phyloP scores from a whole-genome alignment of 805 yeast genomes.

The Myxozyma neotropica region DNA sequence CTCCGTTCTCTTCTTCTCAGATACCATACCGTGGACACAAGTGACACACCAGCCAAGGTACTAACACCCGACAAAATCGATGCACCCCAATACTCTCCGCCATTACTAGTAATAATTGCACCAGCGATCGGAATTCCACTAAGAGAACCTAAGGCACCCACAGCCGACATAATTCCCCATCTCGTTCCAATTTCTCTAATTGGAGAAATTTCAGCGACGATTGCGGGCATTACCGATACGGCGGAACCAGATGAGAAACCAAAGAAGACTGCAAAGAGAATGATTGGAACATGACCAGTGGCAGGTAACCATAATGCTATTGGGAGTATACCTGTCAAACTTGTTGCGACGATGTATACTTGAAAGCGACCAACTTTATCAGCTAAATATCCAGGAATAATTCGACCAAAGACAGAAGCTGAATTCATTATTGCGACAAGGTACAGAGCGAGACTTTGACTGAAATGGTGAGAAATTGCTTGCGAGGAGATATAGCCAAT shows the following conservation, averaged over 20 bases:
- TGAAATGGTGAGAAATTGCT: conserved; percentile 35
- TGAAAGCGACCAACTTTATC: conserved; percentile 58
- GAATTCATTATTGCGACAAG: conserved; percentile 35
- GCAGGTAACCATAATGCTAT: conserved; percentile 69
- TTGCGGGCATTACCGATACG: conserved; percentile 41
- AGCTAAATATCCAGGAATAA: conserved; percentile 50
- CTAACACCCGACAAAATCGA: conserved; percentile 30
- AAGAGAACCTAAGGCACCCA: conserved; percentile 54
- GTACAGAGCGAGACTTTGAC: conserved; percentile 34
- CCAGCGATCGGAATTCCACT: conserved; percentile 42
- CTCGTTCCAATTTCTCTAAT: conserved; percentile 39
- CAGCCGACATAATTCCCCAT: conserved; percentile 64
- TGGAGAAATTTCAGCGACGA: conserved; percentile 38
- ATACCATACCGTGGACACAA: background rate
- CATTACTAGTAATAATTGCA: conserved; percentile 23
- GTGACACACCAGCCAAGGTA: background rate
- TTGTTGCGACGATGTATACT: conserved; percentile 48
- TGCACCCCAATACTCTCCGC: conserved; percentile 32
- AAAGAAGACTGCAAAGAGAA: conserved; percentile 39
- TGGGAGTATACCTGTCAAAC: conserved; percentile 48
- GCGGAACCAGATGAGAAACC: conserved; percentile 43
- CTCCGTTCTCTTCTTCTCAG: background rate
- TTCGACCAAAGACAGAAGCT: conserved; percentile 46
- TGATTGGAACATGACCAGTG: conserved; percentile 38
- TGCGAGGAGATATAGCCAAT: conserved; percentile 41